A percentile compares a stretch with the other conserved stretches of the same genome.
These are phyloP conservation scores for Yarrowia hollandica DNA, from an alignment of 805 yeast genomes.

Conservation along the genomic window DNA sequence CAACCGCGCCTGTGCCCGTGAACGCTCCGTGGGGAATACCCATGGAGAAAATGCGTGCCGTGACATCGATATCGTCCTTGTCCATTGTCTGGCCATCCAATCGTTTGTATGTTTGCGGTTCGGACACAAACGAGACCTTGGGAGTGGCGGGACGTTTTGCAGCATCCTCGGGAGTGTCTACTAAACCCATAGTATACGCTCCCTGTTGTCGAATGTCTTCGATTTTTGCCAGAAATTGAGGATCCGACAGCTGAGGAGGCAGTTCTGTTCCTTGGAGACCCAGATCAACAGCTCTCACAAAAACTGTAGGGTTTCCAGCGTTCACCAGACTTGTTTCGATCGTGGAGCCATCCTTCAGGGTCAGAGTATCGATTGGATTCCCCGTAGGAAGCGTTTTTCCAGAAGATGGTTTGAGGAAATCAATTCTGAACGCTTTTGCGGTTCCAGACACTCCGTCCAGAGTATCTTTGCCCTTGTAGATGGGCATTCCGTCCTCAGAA, in stretches of 20 bases:
- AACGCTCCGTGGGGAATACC: slow-evolving; percentile 30
- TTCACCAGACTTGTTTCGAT: slow-evolving; percentile 12
- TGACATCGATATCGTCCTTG: neutral
- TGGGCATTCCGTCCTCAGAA: slow-evolving; percentile 1
- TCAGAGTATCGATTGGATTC: neutral
- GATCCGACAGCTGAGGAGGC: slow-evolving; percentile 19
- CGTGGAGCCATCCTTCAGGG: neutral
- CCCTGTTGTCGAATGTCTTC: slow-evolving; percentile 30
- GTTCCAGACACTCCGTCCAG: slow-evolving; percentile 28
- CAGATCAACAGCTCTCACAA: slow-evolving; percentile 9
- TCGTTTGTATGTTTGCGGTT: slow-evolving; percentile 8
- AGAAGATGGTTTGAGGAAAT: slow-evolving; percentile 29
- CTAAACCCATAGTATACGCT: slow-evolving; percentile 30
- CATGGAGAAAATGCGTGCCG: slow-evolving; percentile 30
- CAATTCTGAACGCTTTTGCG: slow-evolving; percentile 23
- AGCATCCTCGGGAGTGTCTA: slow-evolving; percentile 28
- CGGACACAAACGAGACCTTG: slow-evolving; percentile 26
- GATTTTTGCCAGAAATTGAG: slow-evolving; percentile 2
- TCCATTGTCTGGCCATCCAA: slow-evolving; percentile 4
- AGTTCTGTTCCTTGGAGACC: slow-evolving; percentile 3
- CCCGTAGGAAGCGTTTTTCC: slow-evolving; percentile 31
- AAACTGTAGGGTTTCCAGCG: slow-evolving; percentile 21
- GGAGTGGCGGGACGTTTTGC: slow-evolving; percentile 31
- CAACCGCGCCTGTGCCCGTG: slow-evolving; percentile 32
- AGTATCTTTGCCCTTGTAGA: slow-evolving; percentile 11